phyloP scores from a whole-genome alignment of 352 stramenopile genomes.

The Phytophthora tubulina region DNA sequence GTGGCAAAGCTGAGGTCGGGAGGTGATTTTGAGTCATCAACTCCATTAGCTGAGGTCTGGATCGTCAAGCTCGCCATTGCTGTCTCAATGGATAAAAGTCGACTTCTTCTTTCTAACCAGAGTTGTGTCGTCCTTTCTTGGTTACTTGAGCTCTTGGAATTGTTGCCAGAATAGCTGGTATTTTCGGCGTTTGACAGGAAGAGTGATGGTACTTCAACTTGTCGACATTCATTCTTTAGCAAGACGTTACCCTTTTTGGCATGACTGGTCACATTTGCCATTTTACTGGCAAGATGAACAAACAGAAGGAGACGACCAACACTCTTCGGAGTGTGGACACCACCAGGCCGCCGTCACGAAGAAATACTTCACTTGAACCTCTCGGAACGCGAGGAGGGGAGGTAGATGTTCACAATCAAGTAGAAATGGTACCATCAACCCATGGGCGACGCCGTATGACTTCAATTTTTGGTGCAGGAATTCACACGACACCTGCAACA shows the following conservation, averaged over 20 bases:
- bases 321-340: slow-evolving; percentile 9
- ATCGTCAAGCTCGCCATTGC: slow-evolving; percentile 3
- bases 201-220: slow-evolving; percentile 32
- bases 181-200: slow-evolving; percentile 17
- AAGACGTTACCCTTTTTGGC: slow-evolving; percentile 31
- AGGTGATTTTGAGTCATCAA: neutral
- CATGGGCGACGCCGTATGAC: slow-evolving; percentile 14
- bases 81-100: neutral
- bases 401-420: slow-evolving; percentile 13
- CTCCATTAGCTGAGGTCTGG: neutral
- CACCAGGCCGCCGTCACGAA: slow-evolving; percentile 14
- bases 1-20: slow-evolving; percentile 72
- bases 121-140: slow-evolving; percentile 16
- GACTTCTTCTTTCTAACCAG: neutral
- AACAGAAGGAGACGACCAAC: slow-evolving; percentile 11
- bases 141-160: neutral
- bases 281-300: slow-evolving; percentile 22
- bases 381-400: slow-evolving; percentile 21
- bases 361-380: slow-evolving; percentile 36
- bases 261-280: slow-evolving; percentile 27
- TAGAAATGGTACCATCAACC: neutral
- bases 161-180: slow-evolving; percentile 17
- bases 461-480: slow-evolving; percentile 1
- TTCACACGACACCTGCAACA: neutral
- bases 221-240: slow-evolving; percentile 26